Evolutionary conservation across 2,329 filamentous ascomycete species (phyloP).

Genomic region (Alternaria tenuissima): DNA sequence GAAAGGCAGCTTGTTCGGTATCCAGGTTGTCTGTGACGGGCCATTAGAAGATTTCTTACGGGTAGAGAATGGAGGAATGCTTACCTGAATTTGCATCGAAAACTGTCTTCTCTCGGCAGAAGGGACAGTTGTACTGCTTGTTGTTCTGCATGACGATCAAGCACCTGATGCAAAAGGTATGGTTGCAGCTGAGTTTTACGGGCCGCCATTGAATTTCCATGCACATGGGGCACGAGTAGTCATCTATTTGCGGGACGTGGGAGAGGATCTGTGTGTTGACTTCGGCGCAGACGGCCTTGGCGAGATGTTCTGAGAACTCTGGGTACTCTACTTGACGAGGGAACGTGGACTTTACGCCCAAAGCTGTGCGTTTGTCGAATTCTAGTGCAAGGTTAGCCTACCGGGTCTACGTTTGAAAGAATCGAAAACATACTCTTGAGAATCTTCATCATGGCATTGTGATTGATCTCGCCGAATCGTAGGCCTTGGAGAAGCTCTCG

Average conservation of each 20-base stretch:
- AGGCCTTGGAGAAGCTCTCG: conserved; percentile 78
- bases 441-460: conserved; percentile 79
- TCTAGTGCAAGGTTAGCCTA: conserved; percentile 56
- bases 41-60: background rate
- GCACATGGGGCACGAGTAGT: conserved; percentile 84
- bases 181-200: conserved; percentile 76
- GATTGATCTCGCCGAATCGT: conserved; percentile 85
- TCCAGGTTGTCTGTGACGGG: conserved; percentile 71
- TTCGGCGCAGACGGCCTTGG: conserved; percentile 77
- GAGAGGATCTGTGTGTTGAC: conserved; percentile 76
- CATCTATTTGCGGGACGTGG: conserved; percentile 81
- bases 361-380: conserved; percentile 84
- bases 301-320: conserved; percentile 70
- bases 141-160: conserved; percentile 80
- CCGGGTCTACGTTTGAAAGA: background rate
- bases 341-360: conserved; percentile 72
- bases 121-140: conserved; percentile 73
- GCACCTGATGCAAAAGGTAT: conserved; percentile 85
- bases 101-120: conserved; percentile 77
- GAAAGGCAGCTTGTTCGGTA: conserved; percentile 69
- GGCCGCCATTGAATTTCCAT: conserved; percentile 82
- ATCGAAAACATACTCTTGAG: conserved; percentile 72
- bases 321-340: conserved; percentile 65
- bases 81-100: conserved; percentile 72
- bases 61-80: conserved; percentile 27